A percentile compares a stretch with the other conserved stretches of the same genome.
phyloP scores from a whole-genome alignment of 805 yeast species.

The Hagleromyces aurorensis region DNA sequence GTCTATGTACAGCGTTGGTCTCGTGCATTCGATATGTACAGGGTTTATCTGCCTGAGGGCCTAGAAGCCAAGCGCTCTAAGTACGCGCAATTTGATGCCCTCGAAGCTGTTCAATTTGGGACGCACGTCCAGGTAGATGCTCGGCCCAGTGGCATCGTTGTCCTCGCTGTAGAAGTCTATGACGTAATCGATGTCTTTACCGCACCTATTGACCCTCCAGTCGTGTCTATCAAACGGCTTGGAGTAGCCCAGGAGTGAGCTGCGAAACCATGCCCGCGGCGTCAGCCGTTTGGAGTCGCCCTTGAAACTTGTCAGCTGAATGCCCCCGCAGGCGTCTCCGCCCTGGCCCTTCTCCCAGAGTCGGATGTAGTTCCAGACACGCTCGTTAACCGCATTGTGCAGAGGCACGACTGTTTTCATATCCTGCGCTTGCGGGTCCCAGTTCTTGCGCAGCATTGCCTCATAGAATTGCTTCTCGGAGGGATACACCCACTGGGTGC shows the following conservation, averaged over 20 bases:
- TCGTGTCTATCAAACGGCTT: conserved; percentile 95
- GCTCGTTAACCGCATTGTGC: conserved; percentile 87
- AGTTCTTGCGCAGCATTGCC: conserved; percentile 86
- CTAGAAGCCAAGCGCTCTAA: conserved; percentile 49
- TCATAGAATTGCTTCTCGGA: conserved; percentile 91
- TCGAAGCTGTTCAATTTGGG: conserved; percentile 81
- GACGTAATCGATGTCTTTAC: conserved; percentile 75
- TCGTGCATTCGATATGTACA: conserved; percentile 5
- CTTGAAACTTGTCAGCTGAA: conserved; percentile 74
- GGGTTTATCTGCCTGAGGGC: background rate
- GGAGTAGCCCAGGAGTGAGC: conserved; percentile 54
- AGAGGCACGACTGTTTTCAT: conserved; percentile 91
- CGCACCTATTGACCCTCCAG: conserved; percentile 85
- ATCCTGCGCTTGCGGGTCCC: conserved; percentile 74
- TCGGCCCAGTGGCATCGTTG: conserved; percentile 35
- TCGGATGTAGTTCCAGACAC: conserved; percentile 80
- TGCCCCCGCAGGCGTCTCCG: conserved; percentile 70
- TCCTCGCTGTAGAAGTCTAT: conserved; percentile 71
- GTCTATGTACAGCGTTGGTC: no score
- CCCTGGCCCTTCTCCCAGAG: conserved; percentile 68
- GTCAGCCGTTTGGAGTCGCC: conserved; percentile 83
- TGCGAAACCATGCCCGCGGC: conserved; percentile 73
- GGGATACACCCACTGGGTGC: conserved; percentile 85
- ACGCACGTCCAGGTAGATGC: conserved; percentile 79
- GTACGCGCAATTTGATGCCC: conserved; percentile 65